These are phyloP conservation scores for Tetrahymena borealis DNA, from an alignment of 73 alveolate species.

Conservation along the genomic window DNA sequence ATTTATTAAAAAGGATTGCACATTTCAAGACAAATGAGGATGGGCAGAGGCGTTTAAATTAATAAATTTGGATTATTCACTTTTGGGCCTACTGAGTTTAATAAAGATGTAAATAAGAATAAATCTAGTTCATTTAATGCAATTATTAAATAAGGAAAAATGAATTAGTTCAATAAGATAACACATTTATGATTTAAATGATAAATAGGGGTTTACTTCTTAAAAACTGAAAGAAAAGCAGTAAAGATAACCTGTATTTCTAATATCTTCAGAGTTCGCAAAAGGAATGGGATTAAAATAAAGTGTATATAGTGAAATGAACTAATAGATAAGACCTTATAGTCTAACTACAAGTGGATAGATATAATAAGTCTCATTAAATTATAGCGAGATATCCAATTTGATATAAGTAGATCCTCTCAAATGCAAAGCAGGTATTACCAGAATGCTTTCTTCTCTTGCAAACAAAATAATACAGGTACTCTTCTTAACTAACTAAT, in stretches of 20 bases:
- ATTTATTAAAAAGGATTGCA: conserved; percentile 3
- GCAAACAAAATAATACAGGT: conserved; percentile 14
- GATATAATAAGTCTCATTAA: conserved; percentile 17
- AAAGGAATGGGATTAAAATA: conserved; percentile 34
- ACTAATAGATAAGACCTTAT: conserved; percentile 27
- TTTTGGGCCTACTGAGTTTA: conserved; percentile 38
- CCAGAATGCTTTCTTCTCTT: not conserved
- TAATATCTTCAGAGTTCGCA: conserved; percentile 24
- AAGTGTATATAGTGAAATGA: conserved; percentile 11
- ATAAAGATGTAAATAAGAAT: conserved; percentile 27
- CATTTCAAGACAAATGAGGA: conserved; percentile 18
- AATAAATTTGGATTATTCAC: conserved; percentile 31
- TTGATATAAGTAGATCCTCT: not conserved
- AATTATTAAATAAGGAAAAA: no score
- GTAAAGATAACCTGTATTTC: conserved; percentile 35
- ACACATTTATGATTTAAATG: no score
- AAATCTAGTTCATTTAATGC: no score
- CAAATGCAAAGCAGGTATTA: not conserved
- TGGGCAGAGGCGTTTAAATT: conserved; percentile 46
- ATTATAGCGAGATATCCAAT: conserved; percentile 33
- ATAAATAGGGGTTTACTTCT: not conserved
- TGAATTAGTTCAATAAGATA: no score
- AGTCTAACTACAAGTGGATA: conserved; percentile 23
- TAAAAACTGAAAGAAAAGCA: conserved; percentile 17
- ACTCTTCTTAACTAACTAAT: conserved; percentile 23